phyloP scores from a whole-genome alignment of 805 yeast species.

The Ogataea pilisensis region DNA sequence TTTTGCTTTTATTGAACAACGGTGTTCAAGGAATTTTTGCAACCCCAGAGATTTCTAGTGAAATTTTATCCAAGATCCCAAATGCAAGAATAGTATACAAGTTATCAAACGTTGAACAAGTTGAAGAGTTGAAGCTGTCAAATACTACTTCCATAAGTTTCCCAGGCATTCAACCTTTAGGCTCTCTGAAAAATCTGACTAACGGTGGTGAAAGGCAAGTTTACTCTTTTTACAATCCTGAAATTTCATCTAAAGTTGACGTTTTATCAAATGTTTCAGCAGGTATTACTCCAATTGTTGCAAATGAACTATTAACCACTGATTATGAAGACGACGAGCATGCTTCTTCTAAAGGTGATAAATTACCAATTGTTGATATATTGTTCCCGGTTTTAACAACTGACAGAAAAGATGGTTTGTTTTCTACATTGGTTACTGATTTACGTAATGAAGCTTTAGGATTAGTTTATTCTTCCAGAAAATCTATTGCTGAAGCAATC shows the following conservation, averaged over 20 bases:
- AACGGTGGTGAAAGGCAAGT: conserved; percentile 16
- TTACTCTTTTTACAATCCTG: conserved; percentile 5
- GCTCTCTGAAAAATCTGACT: conserved; percentile 8
- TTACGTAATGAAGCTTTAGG: conserved; percentile 72
- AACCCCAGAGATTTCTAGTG: conserved; percentile 11
- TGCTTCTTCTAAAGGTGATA: conserved; percentile 21
- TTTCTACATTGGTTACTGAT: conserved; percentile 78
- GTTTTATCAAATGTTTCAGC: conserved; percentile 23
- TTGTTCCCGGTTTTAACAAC: conserved; percentile 56
- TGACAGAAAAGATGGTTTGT: conserved; percentile 84
- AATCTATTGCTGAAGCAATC: conserved; percentile 79
- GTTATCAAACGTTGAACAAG: conserved; percentile 14
- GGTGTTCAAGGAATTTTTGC: conserved; percentile 29
- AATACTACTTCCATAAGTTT: conserved; percentile 20
- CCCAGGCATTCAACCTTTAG: conserved; percentile 15
- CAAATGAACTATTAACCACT: conserved; percentile 29
- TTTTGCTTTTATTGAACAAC: conserved; percentile 27
- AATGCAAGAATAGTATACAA: conserved; percentile 31
- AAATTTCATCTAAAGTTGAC: conserved; percentile 12
- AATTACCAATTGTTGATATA: conserved; percentile 31
- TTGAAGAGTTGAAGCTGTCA: conserved; percentile 16
- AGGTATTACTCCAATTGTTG: conserved; percentile 36
- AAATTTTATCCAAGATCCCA: conserved; percentile 28
- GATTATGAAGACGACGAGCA: conserved; percentile 24
- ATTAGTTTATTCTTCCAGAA: conserved; percentile 82